phyloP scores from a whole-genome alignment of 106 monocot species.

The Dendrobium officinale region DNA sequence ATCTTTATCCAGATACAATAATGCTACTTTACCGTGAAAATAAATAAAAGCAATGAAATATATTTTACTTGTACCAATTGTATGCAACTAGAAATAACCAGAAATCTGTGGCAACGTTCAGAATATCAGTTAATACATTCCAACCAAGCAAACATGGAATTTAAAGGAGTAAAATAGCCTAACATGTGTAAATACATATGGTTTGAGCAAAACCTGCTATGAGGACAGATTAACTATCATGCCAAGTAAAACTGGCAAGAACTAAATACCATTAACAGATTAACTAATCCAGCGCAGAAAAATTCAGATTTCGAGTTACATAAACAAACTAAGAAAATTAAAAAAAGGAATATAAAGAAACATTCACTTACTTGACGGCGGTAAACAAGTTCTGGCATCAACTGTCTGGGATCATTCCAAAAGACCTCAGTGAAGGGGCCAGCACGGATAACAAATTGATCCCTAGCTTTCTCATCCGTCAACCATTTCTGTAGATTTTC shows the following conservation, averaged over 20 bases:
- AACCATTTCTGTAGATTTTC: conserved; percentile 89
- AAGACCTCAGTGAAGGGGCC: conserved; percentile 64
- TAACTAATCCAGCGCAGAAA: not conserved
- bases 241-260: not conserved
- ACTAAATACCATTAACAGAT: not conserved
- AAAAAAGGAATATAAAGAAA: not conserved
- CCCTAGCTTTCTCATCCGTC: conserved; percentile 82
- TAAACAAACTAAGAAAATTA: not conserved
- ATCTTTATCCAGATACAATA: not conserved
- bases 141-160: not conserved
- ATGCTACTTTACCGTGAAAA: not conserved
- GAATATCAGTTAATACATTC: not conserved
- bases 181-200: not conserved
- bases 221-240: not conserved
- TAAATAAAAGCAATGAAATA: not conserved
- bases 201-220: not conserved
- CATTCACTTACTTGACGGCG: conserved; percentile 58
- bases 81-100: not conserved
- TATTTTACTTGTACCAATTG: not conserved
- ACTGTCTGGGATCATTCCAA: conserved; percentile 84
- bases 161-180: not conserved
- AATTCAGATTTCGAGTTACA: not conserved
- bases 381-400: conserved; percentile 75
- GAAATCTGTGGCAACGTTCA: not conserved
- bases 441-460: conserved; percentile 93